These are phyloP conservation scores for Kwoniella shivajii DNA, from an alignment of 1,284 basidiomycete species.

Conservation along the genomic window DNA sequence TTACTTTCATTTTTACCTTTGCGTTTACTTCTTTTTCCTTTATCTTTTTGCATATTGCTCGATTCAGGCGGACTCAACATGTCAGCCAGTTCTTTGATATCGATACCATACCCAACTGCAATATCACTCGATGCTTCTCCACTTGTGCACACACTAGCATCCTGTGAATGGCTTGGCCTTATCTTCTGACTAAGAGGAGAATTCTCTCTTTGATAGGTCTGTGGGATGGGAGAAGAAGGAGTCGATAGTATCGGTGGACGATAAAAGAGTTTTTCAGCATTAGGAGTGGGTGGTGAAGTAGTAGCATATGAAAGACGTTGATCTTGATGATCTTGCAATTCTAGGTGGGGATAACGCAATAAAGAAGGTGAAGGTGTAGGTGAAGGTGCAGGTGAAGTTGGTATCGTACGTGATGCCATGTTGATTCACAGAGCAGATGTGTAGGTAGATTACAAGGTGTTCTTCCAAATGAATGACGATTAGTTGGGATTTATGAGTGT, in stretches of 20 bases:
- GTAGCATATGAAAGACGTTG: slow-evolving; percentile 6
- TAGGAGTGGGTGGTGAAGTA: slow-evolving; percentile 3
- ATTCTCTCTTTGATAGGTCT: too few species aligned
- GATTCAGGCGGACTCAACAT: slow-evolving; percentile 5
- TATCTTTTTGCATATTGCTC: background rate
- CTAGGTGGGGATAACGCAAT: background rate
- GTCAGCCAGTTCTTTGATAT: slow-evolving; percentile 1
- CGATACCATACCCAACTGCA: slow-evolving; percentile 4
- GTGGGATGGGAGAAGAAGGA: background rate
- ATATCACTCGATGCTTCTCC: background rate
- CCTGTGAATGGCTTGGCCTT: background rate
- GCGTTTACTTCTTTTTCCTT: background rate
- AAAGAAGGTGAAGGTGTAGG: slow-evolving; percentile 10
- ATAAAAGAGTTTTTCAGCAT: slow-evolving; percentile 1
- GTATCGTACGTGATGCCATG: background rate
- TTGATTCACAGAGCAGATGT: background rate
- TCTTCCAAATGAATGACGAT: background rate
- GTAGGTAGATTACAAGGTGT: too few species aligned
- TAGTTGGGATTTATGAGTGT: background rate
- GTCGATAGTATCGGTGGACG: background rate
- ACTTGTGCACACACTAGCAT: background rate
- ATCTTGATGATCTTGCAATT: background rate
- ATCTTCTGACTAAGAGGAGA: background rate
- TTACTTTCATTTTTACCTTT: background rate
- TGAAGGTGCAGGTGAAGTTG: slow-evolving; percentile 11